These are phyloP conservation scores for Rhinocladiella mackenziei DNA, from an alignment of 2,329 filamentous ascomycete genomes.

Conservation along the genomic window DNA sequence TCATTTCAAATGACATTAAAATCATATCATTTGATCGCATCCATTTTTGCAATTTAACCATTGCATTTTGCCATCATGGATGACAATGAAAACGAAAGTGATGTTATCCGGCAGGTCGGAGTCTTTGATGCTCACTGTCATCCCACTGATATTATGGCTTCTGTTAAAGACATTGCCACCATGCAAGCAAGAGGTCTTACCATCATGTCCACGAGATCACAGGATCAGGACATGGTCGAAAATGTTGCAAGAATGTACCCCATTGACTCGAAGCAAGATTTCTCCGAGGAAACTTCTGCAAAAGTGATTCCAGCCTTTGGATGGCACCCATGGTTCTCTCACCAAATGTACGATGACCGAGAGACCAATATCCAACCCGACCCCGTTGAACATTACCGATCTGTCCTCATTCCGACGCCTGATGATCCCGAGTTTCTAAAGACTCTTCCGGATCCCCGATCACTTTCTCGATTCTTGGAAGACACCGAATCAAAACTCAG, in stretches of 20 bases:
- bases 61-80: too few species aligned
- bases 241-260: conserved; percentile 41
- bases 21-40: too few species aligned
- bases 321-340: conserved; percentile 67
- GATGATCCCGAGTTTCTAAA: conserved; percentile 48
- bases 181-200: conserved; percentile 59
- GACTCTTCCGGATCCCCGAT: conserved; percentile 51
- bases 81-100: conserved; percentile 5
- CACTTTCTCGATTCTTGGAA: conserved; percentile 50
- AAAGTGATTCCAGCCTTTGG: conserved; percentile 60
- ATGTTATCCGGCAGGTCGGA: conserved; percentile 51
- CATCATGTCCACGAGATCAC: conserved; percentile 58
- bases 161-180: conserved; percentile 49
- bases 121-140: conserved; percentile 65
- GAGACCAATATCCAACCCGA: conserved; percentile 25
- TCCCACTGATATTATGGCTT: conserved; percentile 61
- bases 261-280: conserved; percentile 4
- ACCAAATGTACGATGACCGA: conserved; percentile 53
- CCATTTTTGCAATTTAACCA: too few species aligned
- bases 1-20: too few species aligned
- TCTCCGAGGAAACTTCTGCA: conserved; percentile 30
- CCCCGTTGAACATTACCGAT: conserved; percentile 51
- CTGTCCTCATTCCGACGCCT: conserved; percentile 48
- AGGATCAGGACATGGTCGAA: conserved; percentile 59
- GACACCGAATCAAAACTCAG: conserved; percentile 48